Percentiles rank a stretch among this genome's conserved stretches.
Conservation (phyloP, 2,329 filamentous ascomycete species). For the Sarocladium strictum region DNA sequence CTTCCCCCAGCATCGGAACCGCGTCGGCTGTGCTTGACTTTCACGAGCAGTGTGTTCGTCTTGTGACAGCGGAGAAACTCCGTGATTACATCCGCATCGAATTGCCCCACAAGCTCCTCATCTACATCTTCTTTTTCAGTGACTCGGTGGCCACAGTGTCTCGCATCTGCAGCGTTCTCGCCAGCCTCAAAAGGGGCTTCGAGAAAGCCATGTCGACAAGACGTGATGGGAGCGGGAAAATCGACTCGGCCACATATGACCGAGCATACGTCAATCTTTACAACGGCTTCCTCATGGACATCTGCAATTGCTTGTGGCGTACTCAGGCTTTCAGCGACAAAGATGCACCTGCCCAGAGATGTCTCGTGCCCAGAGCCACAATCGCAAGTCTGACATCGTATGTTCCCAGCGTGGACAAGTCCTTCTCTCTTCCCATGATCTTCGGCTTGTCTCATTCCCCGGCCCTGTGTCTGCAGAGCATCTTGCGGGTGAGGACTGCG, state of each 20-base stretch:
- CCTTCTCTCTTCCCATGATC: slow-evolving; percentile 39
- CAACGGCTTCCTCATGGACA: slow-evolving; percentile 81
- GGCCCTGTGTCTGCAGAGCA: slow-evolving; percentile 48
- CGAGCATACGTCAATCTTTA: slow-evolving; percentile 60
- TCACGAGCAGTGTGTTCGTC: slow-evolving; percentile 54
- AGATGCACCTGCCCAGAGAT: slow-evolving; percentile 58
- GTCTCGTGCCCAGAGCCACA: slow-evolving; percentile 39
- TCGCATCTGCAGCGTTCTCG: slow-evolving; percentile 63
- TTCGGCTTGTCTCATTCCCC: slow-evolving; percentile 58
- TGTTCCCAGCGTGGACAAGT: slow-evolving; percentile 39
- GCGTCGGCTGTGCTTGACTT: slow-evolving; percentile 61
- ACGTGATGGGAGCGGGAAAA: slow-evolving; percentile 20
- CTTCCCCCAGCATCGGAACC: slow-evolving; percentile 33
- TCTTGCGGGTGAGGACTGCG: slow-evolving; percentile 46
- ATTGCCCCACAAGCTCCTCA: slow-evolving; percentile 59
- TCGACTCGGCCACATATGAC: slow-evolving; percentile 41
- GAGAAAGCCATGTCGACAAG: slow-evolving; percentile 53
- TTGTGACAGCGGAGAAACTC: slow-evolving; percentile 46
- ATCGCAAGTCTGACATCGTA: slow-evolving; percentile 42
- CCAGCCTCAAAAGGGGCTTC: slow-evolving; percentile 68
- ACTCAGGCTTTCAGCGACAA: slow-evolving; percentile 60
- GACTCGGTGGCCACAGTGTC: slow-evolving; percentile 58
- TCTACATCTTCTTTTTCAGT: slow-evolving; percentile 67
- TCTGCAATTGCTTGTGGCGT: slow-evolving; percentile 80
- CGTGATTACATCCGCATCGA: slow-evolving; percentile 56